Conservation (phyloP, 2,329 filamentous ascomycete genomes). For the Calycina marina region DNA sequence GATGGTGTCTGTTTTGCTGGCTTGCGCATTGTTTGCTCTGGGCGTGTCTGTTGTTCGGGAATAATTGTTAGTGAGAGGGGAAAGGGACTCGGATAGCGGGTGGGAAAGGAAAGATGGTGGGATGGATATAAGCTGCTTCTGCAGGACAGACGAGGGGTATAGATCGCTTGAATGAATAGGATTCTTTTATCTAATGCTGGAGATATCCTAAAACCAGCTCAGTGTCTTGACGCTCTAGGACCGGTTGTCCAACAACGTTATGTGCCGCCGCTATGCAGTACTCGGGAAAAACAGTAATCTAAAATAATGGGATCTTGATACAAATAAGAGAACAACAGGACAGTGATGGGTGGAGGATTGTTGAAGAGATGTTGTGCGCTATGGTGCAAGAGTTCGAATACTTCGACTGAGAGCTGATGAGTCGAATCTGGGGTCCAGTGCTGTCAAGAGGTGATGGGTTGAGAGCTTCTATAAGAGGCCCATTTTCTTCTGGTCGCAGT, state of each 20-base stretch:
- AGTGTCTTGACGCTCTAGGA: too few relatives aligned
- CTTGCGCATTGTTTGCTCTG: not conserved
- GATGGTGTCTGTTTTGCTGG: not conserved
- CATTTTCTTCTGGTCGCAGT: constrained; percentile 37
- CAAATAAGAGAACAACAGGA: not conserved
- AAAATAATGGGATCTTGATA: not conserved
- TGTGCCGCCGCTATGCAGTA: not conserved
- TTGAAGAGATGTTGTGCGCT: too few relatives aligned
- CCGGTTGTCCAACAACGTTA: not conserved
- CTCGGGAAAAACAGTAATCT: not conserved
- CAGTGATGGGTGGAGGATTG: not conserved
- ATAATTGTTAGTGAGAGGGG: not conserved
- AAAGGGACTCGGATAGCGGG: not conserved
- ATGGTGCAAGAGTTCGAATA: not conserved
- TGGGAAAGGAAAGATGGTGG: not conserved
- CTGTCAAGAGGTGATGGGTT: not conserved
- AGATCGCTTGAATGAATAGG: not conserved
- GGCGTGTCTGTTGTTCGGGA: not conserved
- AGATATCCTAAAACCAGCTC: not conserved
- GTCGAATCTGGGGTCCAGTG: not conserved
- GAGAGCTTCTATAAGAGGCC: not conserved
- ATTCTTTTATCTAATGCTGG: not conserved
- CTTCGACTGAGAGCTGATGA: not conserved
- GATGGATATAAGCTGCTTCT: not conserved
- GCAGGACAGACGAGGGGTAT: not conserved